Evolutionary conservation across 1,284 basidiomycete genomes (phyloP).

Genomic region (Heterobasidion irregulare): DNA sequence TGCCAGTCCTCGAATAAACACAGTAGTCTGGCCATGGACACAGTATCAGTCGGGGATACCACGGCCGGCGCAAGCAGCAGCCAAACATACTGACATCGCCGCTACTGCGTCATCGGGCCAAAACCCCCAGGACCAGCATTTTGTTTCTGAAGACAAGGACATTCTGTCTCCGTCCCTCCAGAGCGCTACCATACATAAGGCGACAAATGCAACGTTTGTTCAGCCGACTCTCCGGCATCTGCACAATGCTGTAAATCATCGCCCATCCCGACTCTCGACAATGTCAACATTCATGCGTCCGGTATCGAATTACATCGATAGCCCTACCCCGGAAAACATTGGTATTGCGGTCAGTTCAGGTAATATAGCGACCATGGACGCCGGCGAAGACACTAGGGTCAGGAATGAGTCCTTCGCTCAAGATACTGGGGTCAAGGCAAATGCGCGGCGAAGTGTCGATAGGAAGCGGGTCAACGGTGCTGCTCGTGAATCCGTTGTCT

Average conservation of each 20-base stretch:
- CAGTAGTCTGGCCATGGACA: conserved; percentile 49
- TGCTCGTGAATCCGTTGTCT: conserved; percentile 21
- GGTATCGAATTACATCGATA: conserved; percentile 28
- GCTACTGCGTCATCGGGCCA: neutral
- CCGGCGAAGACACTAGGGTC: neutral
- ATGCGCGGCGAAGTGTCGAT: conserved; percentile 17
- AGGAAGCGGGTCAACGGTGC: neutral
- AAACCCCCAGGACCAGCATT: conserved; percentile 1
- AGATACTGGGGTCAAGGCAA: conserved; percentile 15
- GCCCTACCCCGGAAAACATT: conserved; percentile 22
- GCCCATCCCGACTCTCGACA: conserved; percentile 37
- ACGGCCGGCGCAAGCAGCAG: conserved; percentile 20
- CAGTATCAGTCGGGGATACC: conserved; percentile 41
- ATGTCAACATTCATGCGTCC: conserved; percentile 48
- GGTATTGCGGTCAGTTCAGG: conserved; percentile 30
- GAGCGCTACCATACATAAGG: conserved; percentile 6
- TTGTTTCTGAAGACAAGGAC: conserved; percentile 1
- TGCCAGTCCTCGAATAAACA: conserved; percentile 28
- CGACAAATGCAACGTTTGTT: conserved; percentile 1
- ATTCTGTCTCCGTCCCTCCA: conserved; percentile 10
- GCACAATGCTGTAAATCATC: conserved; percentile 25
- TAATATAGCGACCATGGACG: neutral
- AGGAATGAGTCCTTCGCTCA: conserved; percentile 14
- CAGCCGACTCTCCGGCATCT: conserved; percentile 19
- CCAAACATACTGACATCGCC: conserved; percentile 2